These are phyloP conservation scores for Sophora flavescens DNA, from an alignment of 306 rosid genomes.

Conservation along the genomic window DNA sequence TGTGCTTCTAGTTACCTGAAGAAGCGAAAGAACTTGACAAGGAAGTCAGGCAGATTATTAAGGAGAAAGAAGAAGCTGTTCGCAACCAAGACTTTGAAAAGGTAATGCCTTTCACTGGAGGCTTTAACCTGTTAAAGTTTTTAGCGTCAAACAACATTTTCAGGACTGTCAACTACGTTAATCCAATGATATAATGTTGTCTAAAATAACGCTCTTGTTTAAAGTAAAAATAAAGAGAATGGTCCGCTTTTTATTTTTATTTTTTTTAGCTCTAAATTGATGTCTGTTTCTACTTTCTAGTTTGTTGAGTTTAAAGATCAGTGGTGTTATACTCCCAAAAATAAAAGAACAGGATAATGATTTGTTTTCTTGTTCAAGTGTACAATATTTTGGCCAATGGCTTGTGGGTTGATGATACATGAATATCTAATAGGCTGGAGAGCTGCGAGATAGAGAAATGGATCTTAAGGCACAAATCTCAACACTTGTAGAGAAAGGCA, in stretches of 20 bases:
- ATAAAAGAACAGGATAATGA: background rate
- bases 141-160: constrained; percentile 20
- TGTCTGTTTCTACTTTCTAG: constrained; percentile 31
- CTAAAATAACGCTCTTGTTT: constrained; percentile 2
- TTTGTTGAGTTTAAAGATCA: constrained; percentile 11
- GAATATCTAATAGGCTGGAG: constrained; percentile 81
- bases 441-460: constrained; percentile 94
- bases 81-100: constrained; percentile 98
- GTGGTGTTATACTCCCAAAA: background rate
- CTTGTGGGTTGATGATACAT: constrained; percentile 31
- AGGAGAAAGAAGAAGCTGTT: constrained; percentile 94
- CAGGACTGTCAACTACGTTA: constrained; percentile 26
- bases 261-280: constrained; percentile 28
- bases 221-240: background rate
- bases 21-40: constrained; percentile 95
- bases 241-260: constrained; percentile 9
- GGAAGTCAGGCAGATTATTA: constrained; percentile 87
- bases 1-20: constrained; percentile 80
- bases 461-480: constrained; percentile 94
- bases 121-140: constrained; percentile 10
- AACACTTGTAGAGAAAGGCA: constrained; percentile 88
- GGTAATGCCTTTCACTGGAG: constrained; percentile 52
- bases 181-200: constrained; percentile 2
- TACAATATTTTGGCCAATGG: constrained; percentile 14
- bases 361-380: constrained; percentile 14